These are phyloP conservation scores for Chlamydomonas sphaeroides DNA, from an alignment of 139 green algal genomes.

Conservation along the genomic window DNA sequence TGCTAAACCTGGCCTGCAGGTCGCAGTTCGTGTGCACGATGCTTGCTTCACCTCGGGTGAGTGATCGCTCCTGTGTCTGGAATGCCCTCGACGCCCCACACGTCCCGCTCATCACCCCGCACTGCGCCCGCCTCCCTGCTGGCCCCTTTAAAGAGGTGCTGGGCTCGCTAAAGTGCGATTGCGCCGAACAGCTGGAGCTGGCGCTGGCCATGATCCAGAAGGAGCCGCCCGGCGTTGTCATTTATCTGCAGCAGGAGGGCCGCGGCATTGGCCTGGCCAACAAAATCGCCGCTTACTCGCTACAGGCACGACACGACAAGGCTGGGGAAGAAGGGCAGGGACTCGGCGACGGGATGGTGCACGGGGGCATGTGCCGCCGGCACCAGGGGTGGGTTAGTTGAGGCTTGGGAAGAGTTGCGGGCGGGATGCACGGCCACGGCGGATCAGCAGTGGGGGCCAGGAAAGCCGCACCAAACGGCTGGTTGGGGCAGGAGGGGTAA, in stretches of 20 bases:
- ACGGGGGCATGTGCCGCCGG: too few relatives aligned
- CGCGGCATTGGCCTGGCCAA: constrained; percentile 95
- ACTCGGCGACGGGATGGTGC: too few relatives aligned
- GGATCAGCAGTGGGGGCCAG: too few relatives aligned
- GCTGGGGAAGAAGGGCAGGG: background rate
- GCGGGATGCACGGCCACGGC: too few relatives aligned
- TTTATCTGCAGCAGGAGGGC: constrained; percentile 97
- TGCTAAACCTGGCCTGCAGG: too few relatives aligned
- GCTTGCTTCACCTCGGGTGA: constrained; percentile 93
- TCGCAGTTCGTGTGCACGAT: constrained; percentile 92
- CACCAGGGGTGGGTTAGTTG: too few relatives aligned
- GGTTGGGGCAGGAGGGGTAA: too few relatives aligned
- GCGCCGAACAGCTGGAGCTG: constrained; percentile 90
- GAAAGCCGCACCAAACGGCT: too few relatives aligned
- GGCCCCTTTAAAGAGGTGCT: constrained; percentile 79
- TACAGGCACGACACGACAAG: constrained; percentile 73
- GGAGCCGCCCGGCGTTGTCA: constrained; percentile 80
- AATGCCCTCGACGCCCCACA: background rate
- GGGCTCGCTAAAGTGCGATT: constrained; percentile 96
- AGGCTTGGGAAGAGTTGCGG: too few relatives aligned
- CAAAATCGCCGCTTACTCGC: constrained; percentile 95
- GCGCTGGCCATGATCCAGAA: constrained; percentile 84
- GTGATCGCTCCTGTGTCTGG: background rate
- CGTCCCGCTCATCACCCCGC: background rate
- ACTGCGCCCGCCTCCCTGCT: background rate